These are phyloP conservation scores for Suhomyces maxii DNA, from an alignment of 1,139 yeast genomes.

Conservation along the genomic window DNA sequence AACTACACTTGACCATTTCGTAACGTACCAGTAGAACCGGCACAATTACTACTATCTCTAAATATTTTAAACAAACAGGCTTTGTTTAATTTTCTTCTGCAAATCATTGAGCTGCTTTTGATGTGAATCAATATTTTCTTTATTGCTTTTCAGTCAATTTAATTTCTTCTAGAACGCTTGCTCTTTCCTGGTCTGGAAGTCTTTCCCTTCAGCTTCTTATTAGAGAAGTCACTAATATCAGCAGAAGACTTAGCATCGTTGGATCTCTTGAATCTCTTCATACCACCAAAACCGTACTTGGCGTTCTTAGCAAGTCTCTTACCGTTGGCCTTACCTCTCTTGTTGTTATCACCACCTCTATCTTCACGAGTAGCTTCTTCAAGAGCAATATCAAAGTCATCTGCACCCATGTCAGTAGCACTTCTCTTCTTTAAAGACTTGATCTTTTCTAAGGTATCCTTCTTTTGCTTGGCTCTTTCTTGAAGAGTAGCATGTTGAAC, in stretches of 20 bases:
- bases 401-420: constrained; percentile 67
- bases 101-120: no score
- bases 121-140: no score
- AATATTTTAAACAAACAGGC: no score
- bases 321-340: constrained; percentile 56
- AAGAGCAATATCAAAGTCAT: constrained; percentile 70
- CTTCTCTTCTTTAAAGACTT: constrained; percentile 87
- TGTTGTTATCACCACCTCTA: constrained; percentile 31
- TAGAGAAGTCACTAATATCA: constrained; percentile 65
- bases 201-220: constrained; percentile 49
- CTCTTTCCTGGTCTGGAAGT: constrained; percentile 74
- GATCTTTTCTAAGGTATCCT: constrained; percentile 86
- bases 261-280: constrained; percentile 69
- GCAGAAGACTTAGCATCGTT: constrained; percentile 76
- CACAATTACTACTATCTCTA: no score
- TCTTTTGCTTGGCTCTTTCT: constrained; percentile 92
- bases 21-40: no score
- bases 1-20: background rate
- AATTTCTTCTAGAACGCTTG: constrained; percentile 40
- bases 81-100: no score
- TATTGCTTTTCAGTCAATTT: background rate
- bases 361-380: constrained; percentile 76
- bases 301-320: constrained; percentile 68
- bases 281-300: constrained; percentile 69
- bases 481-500: constrained; percentile 93